A percentile compares a stretch with the other conserved stretches of the same genome.
These are phyloP conservation scores for Dryadomyces quercus-mongolicae DNA, from an alignment of 2,329 filamentous ascomycete species.

Conservation along the genomic window DNA sequence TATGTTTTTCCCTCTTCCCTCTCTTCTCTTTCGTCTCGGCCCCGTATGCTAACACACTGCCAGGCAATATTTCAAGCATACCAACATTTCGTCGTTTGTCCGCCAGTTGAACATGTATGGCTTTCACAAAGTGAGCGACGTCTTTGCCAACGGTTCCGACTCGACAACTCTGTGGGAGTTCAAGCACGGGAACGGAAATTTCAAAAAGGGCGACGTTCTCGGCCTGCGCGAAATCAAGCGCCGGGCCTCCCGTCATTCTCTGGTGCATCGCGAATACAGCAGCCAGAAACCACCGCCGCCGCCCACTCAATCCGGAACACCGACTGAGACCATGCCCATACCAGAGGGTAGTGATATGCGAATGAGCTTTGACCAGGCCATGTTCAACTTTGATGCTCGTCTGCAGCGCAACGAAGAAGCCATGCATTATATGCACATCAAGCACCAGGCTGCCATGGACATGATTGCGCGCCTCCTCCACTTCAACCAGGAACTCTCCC, in stretches of 20 bases:
- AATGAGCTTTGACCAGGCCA: slow-evolving; percentile 65
- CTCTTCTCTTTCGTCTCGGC: slow-evolving; percentile 4
- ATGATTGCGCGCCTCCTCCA: slow-evolving; percentile 58
- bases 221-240: slow-evolving; percentile 92
- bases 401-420: slow-evolving; percentile 76
- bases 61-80: slow-evolving; percentile 98
- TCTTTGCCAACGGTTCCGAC: slow-evolving; percentile 91
- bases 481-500: slow-evolving; percentile 76
- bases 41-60: slow-evolving; percentile 7
- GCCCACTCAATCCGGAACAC: slow-evolving; percentile 65
- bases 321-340: slow-evolving; percentile 64
- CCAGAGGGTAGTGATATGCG: slow-evolving; percentile 68
- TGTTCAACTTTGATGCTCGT: slow-evolving; percentile 68
- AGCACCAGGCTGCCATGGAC: slow-evolving; percentile 72
- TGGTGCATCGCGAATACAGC: slow-evolving; percentile 87
- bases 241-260: slow-evolving; percentile 78
- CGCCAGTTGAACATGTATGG: slow-evolving; percentile 98
- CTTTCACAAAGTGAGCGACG: slow-evolving; percentile 99
- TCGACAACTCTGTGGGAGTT: slow-evolving; percentile 96
- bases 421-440: slow-evolving; percentile 65
- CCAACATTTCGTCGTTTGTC: slow-evolving; percentile 97
- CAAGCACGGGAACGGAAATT: slow-evolving; percentile 94
- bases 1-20: slow-evolving; percentile 40
- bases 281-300: slow-evolving; percentile 60
- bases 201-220: slow-evolving; percentile 86